phyloP scores from a whole-genome alignment of 129 eudicot genomes.

The Smallanthus sonchifolius region DNA sequence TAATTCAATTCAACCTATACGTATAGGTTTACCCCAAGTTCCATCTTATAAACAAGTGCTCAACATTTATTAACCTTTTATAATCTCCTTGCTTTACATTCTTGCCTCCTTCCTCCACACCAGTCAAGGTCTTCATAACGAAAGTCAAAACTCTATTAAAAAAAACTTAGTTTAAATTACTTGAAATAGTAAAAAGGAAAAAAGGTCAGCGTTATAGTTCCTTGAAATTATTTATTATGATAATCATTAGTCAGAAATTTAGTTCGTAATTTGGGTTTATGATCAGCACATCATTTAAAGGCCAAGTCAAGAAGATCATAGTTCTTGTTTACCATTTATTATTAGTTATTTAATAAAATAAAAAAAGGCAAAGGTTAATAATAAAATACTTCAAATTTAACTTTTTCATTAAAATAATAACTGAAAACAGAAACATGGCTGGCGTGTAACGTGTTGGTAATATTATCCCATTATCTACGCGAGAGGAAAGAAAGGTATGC shows the following conservation, averaged over 20 bases:
- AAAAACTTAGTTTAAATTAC: too few species aligned
- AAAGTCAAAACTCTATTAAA: too few species aligned
- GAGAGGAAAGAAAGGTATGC: background rate
- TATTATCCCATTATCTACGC: conserved; percentile 3
- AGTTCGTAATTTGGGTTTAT: background rate
- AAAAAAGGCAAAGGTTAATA: too few species aligned
- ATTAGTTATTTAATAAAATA: background rate
- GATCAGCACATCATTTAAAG: background rate
- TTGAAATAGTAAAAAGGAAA: too few species aligned
- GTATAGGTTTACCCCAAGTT: too few species aligned
- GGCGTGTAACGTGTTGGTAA: conserved; percentile 37
- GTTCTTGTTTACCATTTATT: background rate
- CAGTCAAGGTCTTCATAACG: too few species aligned
- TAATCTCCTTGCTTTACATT: too few species aligned
- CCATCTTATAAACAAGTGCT: too few species aligned
- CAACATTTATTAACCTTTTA: too few species aligned
- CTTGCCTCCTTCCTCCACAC: too few species aligned
- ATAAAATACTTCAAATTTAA: too few species aligned
- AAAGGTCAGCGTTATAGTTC: background rate
- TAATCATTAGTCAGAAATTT: background rate
- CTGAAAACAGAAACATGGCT: conserved; percentile 22
- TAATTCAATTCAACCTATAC: too few species aligned
- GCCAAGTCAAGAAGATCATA: background rate
- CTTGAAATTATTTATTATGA: background rate
- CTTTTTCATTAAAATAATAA: background rate